Base-by-base conservation (phyloP, 257 asterid species). In the Anisodus tanguticus region DNA sequence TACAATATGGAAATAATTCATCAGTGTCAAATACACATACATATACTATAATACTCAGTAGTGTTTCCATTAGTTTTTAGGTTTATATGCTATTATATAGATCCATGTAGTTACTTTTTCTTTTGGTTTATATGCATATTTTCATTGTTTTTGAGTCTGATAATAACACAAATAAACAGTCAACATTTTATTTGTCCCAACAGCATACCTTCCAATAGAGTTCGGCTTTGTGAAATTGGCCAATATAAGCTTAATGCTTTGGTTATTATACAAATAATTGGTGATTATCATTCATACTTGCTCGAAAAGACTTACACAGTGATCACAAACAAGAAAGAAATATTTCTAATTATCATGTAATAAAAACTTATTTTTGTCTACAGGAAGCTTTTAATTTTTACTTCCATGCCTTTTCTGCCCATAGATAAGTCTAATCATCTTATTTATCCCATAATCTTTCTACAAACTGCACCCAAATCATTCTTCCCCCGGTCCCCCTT, bases 321-420 rank as follows among this genome's bases (percentile, higher is more conserved):
- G 45, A 49, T 74, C 81, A 49, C 26, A 22, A 74, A 49, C 81
- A 74, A 49, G 81, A 74, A 74, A 49, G n/a, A 49, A 74, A 26
- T 11, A 12, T 22, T 13, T 49, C 16, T 10, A 49, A 41, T 51
- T 22, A 49, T 74, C 22, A 47, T 74, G 62, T 11, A 74, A 22
- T 19, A 74, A 49, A 22, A 49, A 74, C 62, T 74, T 51, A 51
- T 12, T 11, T 74, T 74, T 10, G 60, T 49, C 45, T 74, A 49
- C 17, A 7, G 15, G 31, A 41, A 43, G 4, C 8, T 41, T 70
- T 43, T 39, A 41, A 9, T 0, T 47, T 70, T 43, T 43, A 9
- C 55, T 41, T 70, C 79, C 79, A 70, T 19, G 16, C 55, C 41
- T 39, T 70, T 70, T 70, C 55, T 9, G 8, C 55, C 15, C 16